These are phyloP conservation scores for Beta corolliflora DNA, from an alignment of 179 eudicot species.

Conservation along the genomic window DNA sequence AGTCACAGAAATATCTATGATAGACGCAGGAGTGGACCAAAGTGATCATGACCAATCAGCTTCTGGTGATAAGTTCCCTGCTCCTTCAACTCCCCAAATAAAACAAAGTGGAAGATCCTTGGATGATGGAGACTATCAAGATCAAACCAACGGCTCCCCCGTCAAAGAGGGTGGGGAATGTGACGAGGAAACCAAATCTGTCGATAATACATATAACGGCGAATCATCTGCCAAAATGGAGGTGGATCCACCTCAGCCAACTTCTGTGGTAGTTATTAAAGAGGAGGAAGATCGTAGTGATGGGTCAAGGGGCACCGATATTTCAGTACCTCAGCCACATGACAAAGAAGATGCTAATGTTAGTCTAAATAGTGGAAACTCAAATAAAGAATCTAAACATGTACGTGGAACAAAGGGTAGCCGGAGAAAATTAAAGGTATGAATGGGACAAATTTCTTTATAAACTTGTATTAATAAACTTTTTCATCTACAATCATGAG, in stretches of 20 bases:
- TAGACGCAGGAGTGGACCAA: slow-evolving; percentile 21
- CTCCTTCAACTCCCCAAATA: slow-evolving; percentile 81
- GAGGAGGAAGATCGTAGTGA: slow-evolving; percentile 42
- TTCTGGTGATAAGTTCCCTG: slow-evolving; percentile 63
- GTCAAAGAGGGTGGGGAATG: slow-evolving; percentile 51
- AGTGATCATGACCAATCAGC: slow-evolving; percentile 38
- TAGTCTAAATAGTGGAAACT: slow-evolving; percentile 22
- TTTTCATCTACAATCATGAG: neutral
- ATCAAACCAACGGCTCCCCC: slow-evolving; percentile 47
- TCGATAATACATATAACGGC: slow-evolving; percentile 49
- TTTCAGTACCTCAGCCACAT: slow-evolving; percentile 13
- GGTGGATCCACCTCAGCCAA: slow-evolving; percentile 37
- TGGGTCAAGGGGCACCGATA: slow-evolving; percentile 30
- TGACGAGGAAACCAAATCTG: slow-evolving; percentile 75
- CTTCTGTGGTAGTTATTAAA: slow-evolving; percentile 32
- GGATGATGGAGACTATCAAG: slow-evolving; percentile 63
- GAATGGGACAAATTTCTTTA: neutral
- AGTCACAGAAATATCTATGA: slow-evolving; percentile 25
- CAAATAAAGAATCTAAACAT: slow-evolving; percentile 36
- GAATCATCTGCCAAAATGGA: slow-evolving; percentile 38
- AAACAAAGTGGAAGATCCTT: slow-evolving; percentile 61
- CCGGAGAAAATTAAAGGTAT: slow-evolving; percentile 70
- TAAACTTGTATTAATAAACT: neutral
- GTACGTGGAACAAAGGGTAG: slow-evolving; percentile 41
- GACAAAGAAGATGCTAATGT: slow-evolving; percentile 30